These are phyloP conservation scores for Brassica rapa DNA, from an alignment of 345 rosid genomes.

Conservation along the genomic window DNA sequence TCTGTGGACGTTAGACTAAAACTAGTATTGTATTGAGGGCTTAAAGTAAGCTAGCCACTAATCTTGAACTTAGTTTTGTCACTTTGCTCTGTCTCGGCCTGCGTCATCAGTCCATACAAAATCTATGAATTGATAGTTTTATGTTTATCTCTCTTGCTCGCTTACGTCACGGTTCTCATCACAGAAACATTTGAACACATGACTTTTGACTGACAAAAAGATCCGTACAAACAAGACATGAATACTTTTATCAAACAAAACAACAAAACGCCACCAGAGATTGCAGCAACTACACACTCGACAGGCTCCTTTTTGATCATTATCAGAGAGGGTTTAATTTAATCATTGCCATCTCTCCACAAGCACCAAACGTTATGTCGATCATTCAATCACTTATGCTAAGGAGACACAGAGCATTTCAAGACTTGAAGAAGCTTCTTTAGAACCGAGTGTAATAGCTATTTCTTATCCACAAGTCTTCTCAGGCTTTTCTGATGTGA, in stretches of 20 bases:
- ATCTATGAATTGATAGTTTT: slow-evolving; percentile 2
- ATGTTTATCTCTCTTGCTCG: not conserved
- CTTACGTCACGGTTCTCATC: slow-evolving; percentile 13
- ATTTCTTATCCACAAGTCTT: slow-evolving; percentile 40
- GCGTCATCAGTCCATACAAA: not conserved
- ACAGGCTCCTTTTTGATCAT: slow-evolving; percentile 15
- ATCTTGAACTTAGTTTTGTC: slow-evolving; percentile 30
- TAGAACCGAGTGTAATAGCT: slow-evolving; percentile 21
- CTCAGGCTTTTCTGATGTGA: slow-evolving; percentile 39
- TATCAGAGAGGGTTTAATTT: not conserved
- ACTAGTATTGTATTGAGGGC: not conserved
- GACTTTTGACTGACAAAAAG: slow-evolving; percentile 25
- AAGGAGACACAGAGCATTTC: slow-evolving; percentile 14
- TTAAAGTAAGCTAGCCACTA: slow-evolving; percentile 8
- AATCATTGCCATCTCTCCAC: slow-evolving; percentile 6
- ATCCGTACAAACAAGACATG: slow-evolving; percentile 31
- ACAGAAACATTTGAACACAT: slow-evolving; percentile 22
- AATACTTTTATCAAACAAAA: slow-evolving; percentile 12
- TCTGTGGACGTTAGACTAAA: slow-evolving; percentile 14
- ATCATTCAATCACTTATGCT: not conserved
- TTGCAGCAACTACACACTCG: slow-evolving; percentile 20
- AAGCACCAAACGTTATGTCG: not conserved
- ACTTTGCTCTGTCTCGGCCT: slow-evolving; percentile 12
- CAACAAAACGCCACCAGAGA: slow-evolving; percentile 6
- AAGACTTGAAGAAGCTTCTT: slow-evolving; percentile 13